phyloP scores from a whole-genome alignment of 148 eudicot species.

The Bassia scoparia region DNA sequence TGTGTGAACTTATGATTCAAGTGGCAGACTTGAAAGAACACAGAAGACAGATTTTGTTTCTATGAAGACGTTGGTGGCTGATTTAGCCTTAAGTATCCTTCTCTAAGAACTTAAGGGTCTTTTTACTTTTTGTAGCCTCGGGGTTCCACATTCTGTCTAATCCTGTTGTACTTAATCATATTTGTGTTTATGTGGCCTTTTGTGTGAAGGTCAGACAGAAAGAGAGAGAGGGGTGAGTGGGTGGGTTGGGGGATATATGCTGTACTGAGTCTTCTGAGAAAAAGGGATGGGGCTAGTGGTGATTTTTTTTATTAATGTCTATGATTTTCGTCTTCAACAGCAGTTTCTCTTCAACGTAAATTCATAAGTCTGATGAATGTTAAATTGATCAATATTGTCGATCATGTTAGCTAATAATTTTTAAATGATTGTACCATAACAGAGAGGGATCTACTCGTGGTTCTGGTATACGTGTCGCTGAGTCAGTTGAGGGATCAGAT shows the following conservation, averaged over 20 bases:
- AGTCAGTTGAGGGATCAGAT: conserved; percentile 85
- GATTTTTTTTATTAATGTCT: not conserved
- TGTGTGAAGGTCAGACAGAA: no score
- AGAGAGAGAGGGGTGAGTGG: no score
- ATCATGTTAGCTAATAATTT: not conserved
- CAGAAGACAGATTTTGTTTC: not conserved
- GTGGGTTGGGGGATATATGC: not conserved
- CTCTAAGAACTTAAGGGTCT: no score
- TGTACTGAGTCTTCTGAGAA: no score
- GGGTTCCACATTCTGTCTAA: not conserved
- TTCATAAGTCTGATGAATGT: not conserved
- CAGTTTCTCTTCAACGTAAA: not conserved
- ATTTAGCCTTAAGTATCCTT: not conserved
- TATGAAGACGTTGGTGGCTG: not conserved
- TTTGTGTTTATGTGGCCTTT: no score
- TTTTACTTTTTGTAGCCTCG: not conserved
- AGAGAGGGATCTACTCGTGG: conserved; percentile 97
- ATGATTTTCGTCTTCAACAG: not conserved
- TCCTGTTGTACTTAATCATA: not conserved
- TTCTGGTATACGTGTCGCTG: conserved; percentile 68
- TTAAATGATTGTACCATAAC: conserved; percentile 13
- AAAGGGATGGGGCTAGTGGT: not conserved
- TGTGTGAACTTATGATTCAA: not conserved
- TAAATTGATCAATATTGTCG: not conserved
- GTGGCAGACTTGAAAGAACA: not conserved